Evolutionary conservation across 345 rosid species (phyloP).

Genomic region (Heritiera fomes): DNA sequence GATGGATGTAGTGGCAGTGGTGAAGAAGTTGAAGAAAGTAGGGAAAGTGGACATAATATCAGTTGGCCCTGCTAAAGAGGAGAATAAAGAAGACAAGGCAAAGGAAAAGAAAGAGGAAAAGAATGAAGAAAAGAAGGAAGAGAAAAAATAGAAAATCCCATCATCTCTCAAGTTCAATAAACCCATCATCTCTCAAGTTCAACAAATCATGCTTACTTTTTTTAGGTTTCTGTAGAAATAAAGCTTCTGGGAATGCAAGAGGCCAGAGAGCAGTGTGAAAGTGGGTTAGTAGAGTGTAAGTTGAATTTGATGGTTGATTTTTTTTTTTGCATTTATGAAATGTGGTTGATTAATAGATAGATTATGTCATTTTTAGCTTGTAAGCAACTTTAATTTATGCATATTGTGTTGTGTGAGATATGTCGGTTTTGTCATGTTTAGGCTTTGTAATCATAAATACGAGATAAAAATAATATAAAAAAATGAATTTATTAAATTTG

Average conservation of each 20-base stretch:
- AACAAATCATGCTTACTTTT: background rate
- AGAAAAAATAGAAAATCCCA: conserved; percentile 28
- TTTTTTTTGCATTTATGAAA: too few species aligned
- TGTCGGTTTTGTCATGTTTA: too few species aligned
- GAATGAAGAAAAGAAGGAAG: conserved; percentile 49
- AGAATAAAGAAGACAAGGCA: conserved; percentile 78
- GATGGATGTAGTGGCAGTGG: conserved; percentile 85
- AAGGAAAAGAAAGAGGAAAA: too few species aligned
- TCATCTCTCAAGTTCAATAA: too few species aligned
- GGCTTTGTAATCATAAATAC: too few species aligned
- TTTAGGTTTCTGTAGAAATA: background rate
- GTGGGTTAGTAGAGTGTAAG: too few species aligned
- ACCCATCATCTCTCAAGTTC: too few species aligned
- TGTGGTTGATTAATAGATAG: background rate
- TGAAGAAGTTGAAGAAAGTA: conserved; percentile 82
- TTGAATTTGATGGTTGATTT: too few species aligned
- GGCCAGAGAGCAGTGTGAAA: too few species aligned
- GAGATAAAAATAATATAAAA: too few species aligned
- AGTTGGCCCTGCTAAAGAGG: conserved; percentile 90
- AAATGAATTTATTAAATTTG: too few species aligned
- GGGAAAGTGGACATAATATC: conserved; percentile 86
- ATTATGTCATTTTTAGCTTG: background rate
- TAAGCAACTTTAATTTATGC: background rate
- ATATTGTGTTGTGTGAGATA: too few species aligned
- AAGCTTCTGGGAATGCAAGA: conserved; percentile 3